A percentile compares a stretch with the other conserved stretches of the same genome.
Conservation (phyloP, 1,139 yeast species). For the Pneumocystis murina region DNA sequence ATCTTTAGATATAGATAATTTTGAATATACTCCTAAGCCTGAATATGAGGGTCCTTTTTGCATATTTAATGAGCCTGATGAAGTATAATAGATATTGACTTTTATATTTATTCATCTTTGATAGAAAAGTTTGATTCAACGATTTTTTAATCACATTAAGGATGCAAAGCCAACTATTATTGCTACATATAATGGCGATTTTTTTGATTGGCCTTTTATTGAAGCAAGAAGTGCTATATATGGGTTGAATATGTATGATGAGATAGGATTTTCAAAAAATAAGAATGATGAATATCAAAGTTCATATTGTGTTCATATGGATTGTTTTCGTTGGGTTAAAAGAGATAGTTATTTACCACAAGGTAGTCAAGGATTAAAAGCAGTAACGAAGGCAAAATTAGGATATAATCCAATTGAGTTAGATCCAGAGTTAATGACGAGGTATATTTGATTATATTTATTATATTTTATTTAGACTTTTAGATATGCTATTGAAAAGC, state of each 20-base stretch:
- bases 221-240: slow-evolving; percentile 74
- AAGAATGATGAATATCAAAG: slow-evolving; percentile 87
- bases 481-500: slow-evolving; percentile 73
- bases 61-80: slow-evolving; percentile 80
- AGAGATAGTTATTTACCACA: slow-evolving; percentile 95
- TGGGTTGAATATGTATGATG: slow-evolving; percentile 78
- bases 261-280: slow-evolving; percentile 87
- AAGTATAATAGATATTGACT: slow-evolving; percentile 19
- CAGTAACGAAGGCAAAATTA: slow-evolving; percentile 88
- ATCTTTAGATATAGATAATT: slow-evolving; percentile 87
- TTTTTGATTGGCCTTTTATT: slow-evolving; percentile 98
- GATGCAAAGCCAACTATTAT: slow-evolving; percentile 87
- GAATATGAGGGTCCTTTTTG: slow-evolving; percentile 86
- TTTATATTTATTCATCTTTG: not conserved
- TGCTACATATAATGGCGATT: slow-evolving; percentile 95
- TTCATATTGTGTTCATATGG: slow-evolving; percentile 90
- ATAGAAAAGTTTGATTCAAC: slow-evolving; percentile 42
- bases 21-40: slow-evolving; percentile 93
- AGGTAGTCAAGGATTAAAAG: slow-evolving; percentile 96
- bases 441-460: slow-evolving; percentile 22
- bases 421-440: slow-evolving; percentile 96
- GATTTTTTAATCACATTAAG: slow-evolving; percentile 81
- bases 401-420: slow-evolving; percentile 94
- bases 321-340: slow-evolving; percentile 96
- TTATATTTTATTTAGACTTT: not conserved